Evolutionary conservation across 2,329 filamentous ascomycete species (phyloP).

Genomic region (Hawksworthiomyces lignivorus): DNA sequence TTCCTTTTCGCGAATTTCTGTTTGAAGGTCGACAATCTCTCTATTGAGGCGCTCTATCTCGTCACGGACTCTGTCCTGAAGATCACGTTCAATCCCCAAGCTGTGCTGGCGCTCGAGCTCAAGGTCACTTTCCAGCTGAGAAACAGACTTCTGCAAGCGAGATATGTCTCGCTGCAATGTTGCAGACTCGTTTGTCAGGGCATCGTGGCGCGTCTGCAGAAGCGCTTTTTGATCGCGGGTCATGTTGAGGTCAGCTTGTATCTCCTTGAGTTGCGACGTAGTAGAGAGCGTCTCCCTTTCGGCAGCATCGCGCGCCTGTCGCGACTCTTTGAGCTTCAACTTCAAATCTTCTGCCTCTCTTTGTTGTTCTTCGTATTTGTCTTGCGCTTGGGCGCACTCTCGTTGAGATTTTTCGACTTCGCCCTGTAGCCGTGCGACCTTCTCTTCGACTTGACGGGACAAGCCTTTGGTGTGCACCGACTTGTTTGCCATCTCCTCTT

Average conservation of each 20-base stretch:
- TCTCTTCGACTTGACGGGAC: constrained; percentile 68
- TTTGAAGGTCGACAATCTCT: constrained; percentile 55
- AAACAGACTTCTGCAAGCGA: constrained; percentile 37
- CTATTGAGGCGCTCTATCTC: constrained; percentile 45
- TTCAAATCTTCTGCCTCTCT: constrained; percentile 39
- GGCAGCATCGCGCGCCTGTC: constrained; percentile 34
- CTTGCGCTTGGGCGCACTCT: constrained; percentile 44
- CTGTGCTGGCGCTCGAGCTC: constrained; percentile 50
- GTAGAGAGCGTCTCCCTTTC: constrained; percentile 31
- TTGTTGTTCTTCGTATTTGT: constrained; percentile 39
- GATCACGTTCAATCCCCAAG: constrained; percentile 52
- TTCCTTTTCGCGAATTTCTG: constrained; percentile 61
- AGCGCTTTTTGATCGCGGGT: constrained; percentile 58
- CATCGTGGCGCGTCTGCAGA: constrained; percentile 61
- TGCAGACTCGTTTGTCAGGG: constrained; percentile 56
- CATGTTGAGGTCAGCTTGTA: constrained; percentile 51
- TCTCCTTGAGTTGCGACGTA: constrained; percentile 43
- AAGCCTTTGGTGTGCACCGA: constrained; percentile 68
- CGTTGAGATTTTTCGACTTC: constrained; percentile 51
- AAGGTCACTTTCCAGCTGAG: constrained; percentile 40
- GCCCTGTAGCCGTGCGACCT: constrained; percentile 55
- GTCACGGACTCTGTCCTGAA: constrained; percentile 40
- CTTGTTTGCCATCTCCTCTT: constrained; percentile 72
- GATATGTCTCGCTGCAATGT: constrained; percentile 59
- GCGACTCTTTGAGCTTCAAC: constrained; percentile 34